A percentile compares a stretch with the other conserved stretches of the same genome.
These are phyloP conservation scores for Talaromyces wortmannii DNA, from an alignment of 495 filamentous ascomycete genomes.

Conservation along the genomic window DNA sequence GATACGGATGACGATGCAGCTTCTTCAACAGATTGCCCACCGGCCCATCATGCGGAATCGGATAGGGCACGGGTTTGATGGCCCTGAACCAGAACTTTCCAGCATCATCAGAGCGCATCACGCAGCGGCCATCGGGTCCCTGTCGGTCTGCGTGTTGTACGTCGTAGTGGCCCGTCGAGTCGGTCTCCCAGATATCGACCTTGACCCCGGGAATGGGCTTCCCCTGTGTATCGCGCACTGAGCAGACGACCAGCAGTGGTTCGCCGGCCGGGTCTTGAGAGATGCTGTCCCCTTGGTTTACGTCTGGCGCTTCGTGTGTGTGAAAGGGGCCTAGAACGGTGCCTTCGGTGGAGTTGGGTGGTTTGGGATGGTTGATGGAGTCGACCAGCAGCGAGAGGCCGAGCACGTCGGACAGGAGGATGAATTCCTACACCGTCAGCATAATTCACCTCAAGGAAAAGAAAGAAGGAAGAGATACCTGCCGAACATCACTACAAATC, in stretches of 20 bases:
- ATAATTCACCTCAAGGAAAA: too few relatives aligned
- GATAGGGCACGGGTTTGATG: conserved; percentile 82
- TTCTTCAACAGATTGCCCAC: conserved; percentile 69
- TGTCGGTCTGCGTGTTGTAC: conserved; percentile 69
- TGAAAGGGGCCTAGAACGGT: conserved; percentile 92
- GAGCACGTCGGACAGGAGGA: conserved; percentile 86
- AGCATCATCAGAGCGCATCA: conserved; percentile 63
- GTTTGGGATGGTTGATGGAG: conserved; percentile 87
- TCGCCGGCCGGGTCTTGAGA: conserved; percentile 52
- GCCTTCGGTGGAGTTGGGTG: conserved; percentile 67
- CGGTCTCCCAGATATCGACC: conserved; percentile 93
- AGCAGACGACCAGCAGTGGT: conserved; percentile 72
- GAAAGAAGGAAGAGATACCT: conserved; percentile 30
- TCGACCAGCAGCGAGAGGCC: conserved; percentile 88
- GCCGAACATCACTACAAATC: conserved; percentile 64
- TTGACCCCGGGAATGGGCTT: conserved; percentile 62
- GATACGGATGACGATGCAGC: conserved; percentile 70
- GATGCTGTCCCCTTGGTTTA: conserved; percentile 60
- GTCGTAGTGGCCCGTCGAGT: conserved; percentile 81
- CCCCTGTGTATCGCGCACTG: conserved; percentile 60
- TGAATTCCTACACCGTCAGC: too few relatives aligned
- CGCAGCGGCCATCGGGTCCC: conserved; percentile 72
- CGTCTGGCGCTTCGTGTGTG: conserved; percentile 73
- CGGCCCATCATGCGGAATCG: conserved; percentile 85
- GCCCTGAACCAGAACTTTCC: conserved; percentile 86